A percentile compares a stretch with the other conserved stretches of the same genome.
phyloP scores from a whole-genome alignment of 2,329 filamentous ascomycete species.

The Arthrobotrys pseudoclavata region DNA sequence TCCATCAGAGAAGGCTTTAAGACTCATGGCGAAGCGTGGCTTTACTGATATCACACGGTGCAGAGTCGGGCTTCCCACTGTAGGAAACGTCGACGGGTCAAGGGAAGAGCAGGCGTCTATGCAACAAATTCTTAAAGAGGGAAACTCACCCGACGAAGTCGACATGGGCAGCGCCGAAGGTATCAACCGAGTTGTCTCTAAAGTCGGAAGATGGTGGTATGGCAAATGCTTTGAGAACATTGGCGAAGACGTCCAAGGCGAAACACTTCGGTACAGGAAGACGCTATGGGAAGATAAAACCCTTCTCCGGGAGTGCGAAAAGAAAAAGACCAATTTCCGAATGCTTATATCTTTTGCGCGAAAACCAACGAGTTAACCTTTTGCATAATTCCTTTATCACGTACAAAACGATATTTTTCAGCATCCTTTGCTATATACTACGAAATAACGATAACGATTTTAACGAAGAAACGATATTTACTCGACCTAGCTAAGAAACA shows the following conservation, averaged over 20 bases:
- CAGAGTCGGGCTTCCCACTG: conserved; percentile 82
- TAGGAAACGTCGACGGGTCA: conserved; percentile 67
- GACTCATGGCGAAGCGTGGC: conserved; percentile 76
- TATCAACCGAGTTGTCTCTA: conserved; percentile 92
- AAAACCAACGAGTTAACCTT: conserved; percentile 71
- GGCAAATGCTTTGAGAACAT: conserved; percentile 87
- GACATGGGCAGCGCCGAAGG: conserved; percentile 71
- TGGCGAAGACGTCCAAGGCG: conserved; percentile 67
- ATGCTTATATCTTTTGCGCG: conserved; percentile 92
- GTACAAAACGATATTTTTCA: background rate
- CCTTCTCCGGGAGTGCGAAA: conserved; percentile 86
- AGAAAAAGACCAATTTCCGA: conserved; percentile 87
- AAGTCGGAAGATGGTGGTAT: conserved; percentile 97
- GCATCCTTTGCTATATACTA: background rate
- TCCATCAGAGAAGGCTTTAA: conserved; percentile 73
- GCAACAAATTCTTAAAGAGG: conserved; percentile 58
- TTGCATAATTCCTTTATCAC: background rate
- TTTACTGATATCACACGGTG: conserved; percentile 82
- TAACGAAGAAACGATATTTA: conserved; percentile 53
- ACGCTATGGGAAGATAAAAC: conserved; percentile 84
- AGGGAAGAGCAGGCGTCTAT: conserved; percentile 64
- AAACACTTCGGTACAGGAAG: conserved; percentile 69
- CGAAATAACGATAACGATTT: conserved; percentile 46
- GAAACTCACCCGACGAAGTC: conserved; percentile 65
- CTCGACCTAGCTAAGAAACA: conserved; percentile 10